phyloP scores from a whole-genome alignment of 2,329 filamentous ascomycete genomes.

The Daldinia sp. region DNA sequence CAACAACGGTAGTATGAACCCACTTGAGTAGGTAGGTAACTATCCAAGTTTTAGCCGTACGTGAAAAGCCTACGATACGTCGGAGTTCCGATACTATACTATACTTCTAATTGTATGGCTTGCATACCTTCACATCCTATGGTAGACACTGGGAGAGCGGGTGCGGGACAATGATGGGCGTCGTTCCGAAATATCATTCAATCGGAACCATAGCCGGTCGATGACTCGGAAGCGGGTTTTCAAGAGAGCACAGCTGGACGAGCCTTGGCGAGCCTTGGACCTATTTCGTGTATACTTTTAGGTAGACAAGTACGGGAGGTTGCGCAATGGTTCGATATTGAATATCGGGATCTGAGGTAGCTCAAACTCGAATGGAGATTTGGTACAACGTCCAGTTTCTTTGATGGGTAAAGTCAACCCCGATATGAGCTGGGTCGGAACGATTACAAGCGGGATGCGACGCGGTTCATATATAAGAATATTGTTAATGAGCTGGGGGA shows the following conservation, averaged over 20 bases:
- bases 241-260: slow-evolving; percentile 3
- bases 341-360: slow-evolving; percentile 3
- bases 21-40: background rate
- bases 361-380: background rate
- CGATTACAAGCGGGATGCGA: slow-evolving; percentile 1
- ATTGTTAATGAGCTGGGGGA: slow-evolving; percentile 19
- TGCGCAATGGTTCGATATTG: slow-evolving; percentile 11
- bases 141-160: slow-evolving; percentile 16
- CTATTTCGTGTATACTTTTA: slow-evolving; percentile 6
- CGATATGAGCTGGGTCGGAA: slow-evolving; percentile 1
- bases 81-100: slow-evolving; percentile 23
- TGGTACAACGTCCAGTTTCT: background rate
- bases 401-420: background rate
- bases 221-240: slow-evolving; percentile 24
- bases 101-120: slow-evolving; percentile 19
- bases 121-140: slow-evolving; percentile 25
- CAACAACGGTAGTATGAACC: slow-evolving; percentile 1
- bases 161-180: slow-evolving; percentile 12
- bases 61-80: slow-evolving; percentile 7
- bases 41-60: background rate
- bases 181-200: slow-evolving; percentile 13
- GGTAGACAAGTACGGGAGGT: slow-evolving; percentile 5
- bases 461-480: slow-evolving; percentile 22
- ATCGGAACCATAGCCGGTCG: slow-evolving; percentile 25
- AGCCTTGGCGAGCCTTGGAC: slow-evolving; percentile 9